These are phyloP conservation scores for Tieghemostelium lacteum DNA, from an alignment of 78 protist species.

Conservation along the genomic window DNA sequence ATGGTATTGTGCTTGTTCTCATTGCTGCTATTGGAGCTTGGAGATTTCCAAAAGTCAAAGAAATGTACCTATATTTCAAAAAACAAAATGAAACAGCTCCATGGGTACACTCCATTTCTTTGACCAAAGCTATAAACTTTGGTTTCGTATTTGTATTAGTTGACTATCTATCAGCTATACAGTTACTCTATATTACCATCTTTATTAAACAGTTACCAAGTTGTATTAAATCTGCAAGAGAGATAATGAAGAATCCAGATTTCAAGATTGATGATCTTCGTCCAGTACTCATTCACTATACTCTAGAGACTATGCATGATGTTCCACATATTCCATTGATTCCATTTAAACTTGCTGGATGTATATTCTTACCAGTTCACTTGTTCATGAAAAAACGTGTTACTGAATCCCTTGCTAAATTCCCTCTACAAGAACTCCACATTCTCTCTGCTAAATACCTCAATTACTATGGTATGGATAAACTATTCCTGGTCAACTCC, in stretches of 20 bases:
- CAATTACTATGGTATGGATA: conserved; percentile 38
- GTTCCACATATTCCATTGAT: conserved; percentile 47
- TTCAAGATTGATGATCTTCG: neutral
- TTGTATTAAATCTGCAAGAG: neutral
- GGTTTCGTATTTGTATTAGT: neutral
- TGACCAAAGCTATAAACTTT: neutral
- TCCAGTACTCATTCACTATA: neutral
- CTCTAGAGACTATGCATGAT: conserved; percentile 29
- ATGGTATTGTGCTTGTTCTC: neutral
- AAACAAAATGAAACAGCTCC: neutral
- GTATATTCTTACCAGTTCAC: conserved; percentile 39
- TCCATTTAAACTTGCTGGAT: conserved; percentile 36
- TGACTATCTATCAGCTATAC: conserved; percentile 3
- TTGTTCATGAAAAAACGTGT: neutral
- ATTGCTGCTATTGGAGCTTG: neutral
- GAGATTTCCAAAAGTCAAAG: conserved; percentile 28
- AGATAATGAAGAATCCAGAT: neutral
- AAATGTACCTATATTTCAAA: neutral
- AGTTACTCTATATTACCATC: neutral
- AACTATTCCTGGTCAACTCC: conserved; percentile 28
- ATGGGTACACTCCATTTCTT: neutral
- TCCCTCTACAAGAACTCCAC: neutral
- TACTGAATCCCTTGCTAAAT: neutral
- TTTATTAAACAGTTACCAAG: neutral
- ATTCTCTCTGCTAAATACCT: neutral